Conservation (phyloP, 768 basidiomycete species). For the Sistotremastrum suecicum region DNA sequence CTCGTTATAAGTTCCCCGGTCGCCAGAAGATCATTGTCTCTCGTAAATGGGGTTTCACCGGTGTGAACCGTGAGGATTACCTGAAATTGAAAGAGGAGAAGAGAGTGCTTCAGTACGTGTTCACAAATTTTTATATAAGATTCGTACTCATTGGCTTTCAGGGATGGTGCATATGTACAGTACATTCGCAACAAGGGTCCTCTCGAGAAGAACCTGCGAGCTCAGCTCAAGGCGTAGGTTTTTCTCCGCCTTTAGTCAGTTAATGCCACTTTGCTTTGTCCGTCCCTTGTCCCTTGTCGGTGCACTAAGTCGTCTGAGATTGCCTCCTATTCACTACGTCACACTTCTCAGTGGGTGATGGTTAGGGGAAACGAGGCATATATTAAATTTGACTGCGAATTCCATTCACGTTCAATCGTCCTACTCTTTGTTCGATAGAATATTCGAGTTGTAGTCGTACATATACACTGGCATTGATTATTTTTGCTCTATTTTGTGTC, state of each 20-base stretch:
- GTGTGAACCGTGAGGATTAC: slow-evolving; percentile 84
- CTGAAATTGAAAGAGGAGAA: slow-evolving; percentile 79
- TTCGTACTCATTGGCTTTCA: slow-evolving; percentile 16
- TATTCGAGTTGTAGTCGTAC: too few relatives aligned
- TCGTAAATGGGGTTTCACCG: slow-evolving; percentile 99
- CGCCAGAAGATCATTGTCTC: slow-evolving; percentile 94
- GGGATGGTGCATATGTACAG: slow-evolving; percentile 92
- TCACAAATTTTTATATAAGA: not conserved
- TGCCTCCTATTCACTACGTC: slow-evolving; percentile 62
- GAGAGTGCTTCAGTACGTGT: slow-evolving; percentile 71
- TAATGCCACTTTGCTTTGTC: slow-evolving; percentile 5
- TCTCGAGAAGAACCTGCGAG: slow-evolving; percentile 73
- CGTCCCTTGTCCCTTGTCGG: not conserved
- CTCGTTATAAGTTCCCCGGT: slow-evolving; percentile 99
- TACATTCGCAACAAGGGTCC: slow-evolving; percentile 84
- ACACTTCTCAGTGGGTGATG: slow-evolving; percentile 40
- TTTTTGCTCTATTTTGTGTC: too few relatives aligned
- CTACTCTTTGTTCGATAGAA: too few relatives aligned
- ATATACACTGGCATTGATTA: too few relatives aligned
- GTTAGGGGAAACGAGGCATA: slow-evolving; percentile 80
- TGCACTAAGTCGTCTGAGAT: not conserved
- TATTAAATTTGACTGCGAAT: slow-evolving; percentile 21
- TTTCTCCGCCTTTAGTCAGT: slow-evolving; percentile 15
- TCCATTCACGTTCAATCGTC: too few relatives aligned
- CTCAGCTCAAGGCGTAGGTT: slow-evolving; percentile 59